Conservation (phyloP, 345 rosid species). For the Brassica cretica region DNA sequence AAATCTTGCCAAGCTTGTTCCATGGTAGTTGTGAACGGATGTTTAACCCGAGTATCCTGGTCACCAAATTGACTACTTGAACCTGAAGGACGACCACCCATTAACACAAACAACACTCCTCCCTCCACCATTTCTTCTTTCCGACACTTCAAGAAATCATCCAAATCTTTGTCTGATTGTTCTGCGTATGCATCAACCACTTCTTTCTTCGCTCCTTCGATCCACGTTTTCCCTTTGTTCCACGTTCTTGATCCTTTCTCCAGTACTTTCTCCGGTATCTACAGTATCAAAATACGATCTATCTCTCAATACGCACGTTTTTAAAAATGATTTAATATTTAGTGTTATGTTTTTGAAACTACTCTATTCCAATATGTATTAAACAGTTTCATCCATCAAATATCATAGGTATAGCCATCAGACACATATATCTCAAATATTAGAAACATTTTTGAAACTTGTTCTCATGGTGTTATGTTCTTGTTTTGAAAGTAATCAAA, state of each 20-base stretch:
- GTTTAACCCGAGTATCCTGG: constrained; percentile 52
- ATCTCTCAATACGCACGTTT: neutral
- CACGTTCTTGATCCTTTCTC: constrained; percentile 49
- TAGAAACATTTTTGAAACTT: neutral
- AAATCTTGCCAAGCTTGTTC: constrained; percentile 70
- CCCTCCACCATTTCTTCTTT: constrained; percentile 58
- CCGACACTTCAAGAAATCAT: constrained; percentile 52
- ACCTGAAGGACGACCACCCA: constrained; percentile 56
- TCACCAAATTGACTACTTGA: constrained; percentile 50
- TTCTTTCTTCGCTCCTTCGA: constrained; percentile 54
- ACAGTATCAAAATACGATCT: neutral
- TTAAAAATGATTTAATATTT: neutral
- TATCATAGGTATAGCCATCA: neutral
- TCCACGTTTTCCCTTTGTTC: constrained; percentile 64
- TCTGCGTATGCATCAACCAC: constrained; percentile 55
- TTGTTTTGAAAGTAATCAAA: constrained; percentile 5
- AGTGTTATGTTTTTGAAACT: neutral
- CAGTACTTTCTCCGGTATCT: constrained; percentile 53
- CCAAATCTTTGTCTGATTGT: constrained; percentile 56
- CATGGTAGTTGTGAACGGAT: constrained; percentile 61
- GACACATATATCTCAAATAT: neutral
- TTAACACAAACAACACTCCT: constrained; percentile 56
- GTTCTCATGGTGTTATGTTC: constrained; percentile 8
- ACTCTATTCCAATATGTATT: neutral
- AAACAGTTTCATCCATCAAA: neutral